Conservation (phyloP, 495 filamentous ascomycete genomes). For the Schizothecium vesticola region DNA sequence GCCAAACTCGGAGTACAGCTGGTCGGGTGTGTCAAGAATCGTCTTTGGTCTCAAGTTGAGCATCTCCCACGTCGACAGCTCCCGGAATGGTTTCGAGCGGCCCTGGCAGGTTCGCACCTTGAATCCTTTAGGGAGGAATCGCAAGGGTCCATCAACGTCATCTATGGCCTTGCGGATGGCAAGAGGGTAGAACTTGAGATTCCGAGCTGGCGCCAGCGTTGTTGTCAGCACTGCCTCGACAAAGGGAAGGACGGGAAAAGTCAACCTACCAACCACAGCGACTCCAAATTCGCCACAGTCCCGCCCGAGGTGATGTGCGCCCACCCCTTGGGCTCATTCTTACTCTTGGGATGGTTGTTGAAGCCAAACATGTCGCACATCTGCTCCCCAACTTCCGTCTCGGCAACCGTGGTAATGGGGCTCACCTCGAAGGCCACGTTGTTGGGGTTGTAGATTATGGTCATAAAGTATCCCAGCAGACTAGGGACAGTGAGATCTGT, state of each 20-base stretch:
- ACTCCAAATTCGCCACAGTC: slow-evolving; percentile 45
- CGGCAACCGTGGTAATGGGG: slow-evolving; percentile 36
- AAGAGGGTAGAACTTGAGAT: slow-evolving; percentile 46
- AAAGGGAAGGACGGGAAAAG: neutral
- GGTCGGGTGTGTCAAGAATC: slow-evolving; percentile 36
- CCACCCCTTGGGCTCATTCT: slow-evolving; percentile 25
- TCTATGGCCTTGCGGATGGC: slow-evolving; percentile 35
- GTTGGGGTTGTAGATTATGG: slow-evolving; percentile 48
- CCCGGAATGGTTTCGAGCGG: slow-evolving; percentile 28
- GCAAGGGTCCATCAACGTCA: slow-evolving; percentile 22
- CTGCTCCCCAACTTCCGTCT: slow-evolving; percentile 40
- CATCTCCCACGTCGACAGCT: slow-evolving; percentile 41
- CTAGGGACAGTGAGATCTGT: slow-evolving; percentile 26
- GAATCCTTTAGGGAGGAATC: slow-evolving; percentile 33
- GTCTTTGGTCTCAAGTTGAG: slow-evolving; percentile 40
- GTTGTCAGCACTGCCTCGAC: neutral
- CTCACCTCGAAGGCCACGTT: slow-evolving; percentile 44
- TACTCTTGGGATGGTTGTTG: slow-evolving; percentile 22
- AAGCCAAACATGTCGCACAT: slow-evolving; percentile 44
- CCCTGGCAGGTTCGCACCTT: slow-evolving; percentile 32
- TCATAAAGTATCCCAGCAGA: slow-evolving; percentile 41
- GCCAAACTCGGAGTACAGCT: slow-evolving; percentile 32
- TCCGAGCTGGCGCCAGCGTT: slow-evolving; percentile 29
- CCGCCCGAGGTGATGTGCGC: slow-evolving; percentile 43
- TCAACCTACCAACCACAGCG: slow-evolving; percentile 30